Percentiles rank a stretch among this genome's conserved stretches.
These are phyloP conservation scores for Colletotrichum horii DNA, from an alignment of 2,329 filamentous ascomycete species.

Conservation along the genomic window DNA sequence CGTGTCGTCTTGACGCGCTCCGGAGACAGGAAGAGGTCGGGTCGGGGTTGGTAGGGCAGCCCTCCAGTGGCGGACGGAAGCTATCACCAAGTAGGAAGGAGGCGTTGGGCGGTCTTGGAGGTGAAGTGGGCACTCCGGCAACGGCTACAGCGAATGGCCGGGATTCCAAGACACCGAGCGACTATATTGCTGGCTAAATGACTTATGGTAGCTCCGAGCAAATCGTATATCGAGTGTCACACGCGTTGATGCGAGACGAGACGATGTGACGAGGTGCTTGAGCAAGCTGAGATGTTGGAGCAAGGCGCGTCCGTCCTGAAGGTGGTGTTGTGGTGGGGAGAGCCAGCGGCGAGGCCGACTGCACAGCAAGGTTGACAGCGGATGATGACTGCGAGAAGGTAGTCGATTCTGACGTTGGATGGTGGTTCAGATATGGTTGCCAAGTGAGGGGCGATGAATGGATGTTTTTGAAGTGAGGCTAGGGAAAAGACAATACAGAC, in stretches of 20 bases:
- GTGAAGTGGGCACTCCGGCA: slow-evolving; percentile 4
- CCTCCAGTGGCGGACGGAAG: slow-evolving; percentile 5
- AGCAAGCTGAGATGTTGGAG: background rate
- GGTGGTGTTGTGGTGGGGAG: background rate
- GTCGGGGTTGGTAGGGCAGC: background rate
- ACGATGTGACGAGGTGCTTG: background rate
- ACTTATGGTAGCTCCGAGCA: background rate
- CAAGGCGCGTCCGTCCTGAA: background rate
- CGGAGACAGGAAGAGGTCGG: background rate
- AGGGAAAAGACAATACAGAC: too few species aligned
- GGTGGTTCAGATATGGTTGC: background rate
- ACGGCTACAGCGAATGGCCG: background rate
- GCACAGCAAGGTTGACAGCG: background rate
- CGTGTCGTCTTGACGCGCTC: background rate
- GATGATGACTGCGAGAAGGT: background rate
- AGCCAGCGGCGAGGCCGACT: background rate
- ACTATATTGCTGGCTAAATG: background rate
- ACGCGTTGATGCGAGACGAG: background rate
- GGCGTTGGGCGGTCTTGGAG: background rate
- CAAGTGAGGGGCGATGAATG: background rate
- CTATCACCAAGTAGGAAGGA: slow-evolving; percentile 24
- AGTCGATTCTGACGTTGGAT: background rate
- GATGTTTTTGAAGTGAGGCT: background rate
- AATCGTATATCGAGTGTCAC: background rate
- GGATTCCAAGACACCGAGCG: background rate